These are phyloP conservation scores for Rhipidocladum racemiflorum DNA, from an alignment of 176 grass and related monocot species.

Conservation along the genomic window DNA sequence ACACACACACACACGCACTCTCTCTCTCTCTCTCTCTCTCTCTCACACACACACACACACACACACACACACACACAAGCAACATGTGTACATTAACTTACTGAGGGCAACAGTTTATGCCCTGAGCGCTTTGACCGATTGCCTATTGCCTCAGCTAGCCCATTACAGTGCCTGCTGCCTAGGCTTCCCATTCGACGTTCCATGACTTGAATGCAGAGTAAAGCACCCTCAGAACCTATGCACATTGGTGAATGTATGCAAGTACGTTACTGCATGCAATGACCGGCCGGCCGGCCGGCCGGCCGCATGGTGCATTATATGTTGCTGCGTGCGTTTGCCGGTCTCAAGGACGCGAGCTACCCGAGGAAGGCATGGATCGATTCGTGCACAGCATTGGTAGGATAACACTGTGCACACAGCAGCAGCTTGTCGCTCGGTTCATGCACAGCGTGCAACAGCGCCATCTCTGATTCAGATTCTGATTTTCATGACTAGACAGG, in stretches of 20 bases:
- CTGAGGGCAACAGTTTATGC: slow-evolving; percentile 34
- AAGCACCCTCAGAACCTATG: not conserved
- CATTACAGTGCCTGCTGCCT: not conserved
- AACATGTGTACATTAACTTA: not conserved
- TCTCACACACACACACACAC: too few relatives aligned
- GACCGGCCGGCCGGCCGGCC: too few relatives aligned
- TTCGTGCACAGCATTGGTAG: not conserved
- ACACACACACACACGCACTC: too few relatives aligned
- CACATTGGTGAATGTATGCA: not conserved
- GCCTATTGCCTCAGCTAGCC: not conserved
- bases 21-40: not conserved
- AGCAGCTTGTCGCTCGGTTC: not conserved
- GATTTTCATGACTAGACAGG: slow-evolving; percentile 35
- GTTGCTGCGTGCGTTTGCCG: not conserved
- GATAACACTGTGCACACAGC: slow-evolving; percentile 33
- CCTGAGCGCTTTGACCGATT: slow-evolving; percentile 39
- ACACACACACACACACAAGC: too few relatives aligned
- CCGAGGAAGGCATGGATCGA: not conserved
- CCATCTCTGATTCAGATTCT: slow-evolving; percentile 47
- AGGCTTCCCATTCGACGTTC: not conserved
- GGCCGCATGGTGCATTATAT: too few relatives aligned
- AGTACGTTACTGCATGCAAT: not conserved
- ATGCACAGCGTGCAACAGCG: not conserved
- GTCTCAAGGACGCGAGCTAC: not conserved
- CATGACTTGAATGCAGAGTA: not conserved